These are phyloP conservation scores for Boletus subcaerulescens DNA, from an alignment of 768 basidiomycete genomes.

Conservation along the genomic window DNA sequence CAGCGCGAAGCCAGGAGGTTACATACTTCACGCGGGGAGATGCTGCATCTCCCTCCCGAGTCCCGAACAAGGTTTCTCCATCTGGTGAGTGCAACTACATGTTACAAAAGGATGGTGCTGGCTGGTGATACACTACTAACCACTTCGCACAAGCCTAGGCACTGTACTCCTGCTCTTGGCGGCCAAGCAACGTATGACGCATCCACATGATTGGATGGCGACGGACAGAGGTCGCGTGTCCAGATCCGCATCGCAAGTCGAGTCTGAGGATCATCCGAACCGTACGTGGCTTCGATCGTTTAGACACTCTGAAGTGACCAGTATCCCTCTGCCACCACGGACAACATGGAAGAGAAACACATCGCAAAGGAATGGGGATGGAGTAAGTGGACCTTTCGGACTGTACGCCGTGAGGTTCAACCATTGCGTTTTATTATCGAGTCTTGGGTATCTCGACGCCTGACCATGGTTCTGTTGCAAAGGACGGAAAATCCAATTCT, in stretches of 20 bases:
- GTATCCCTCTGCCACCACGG: constrained; percentile 33
- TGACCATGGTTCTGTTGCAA: too few relatives aligned
- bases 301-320: constrained; percentile 52
- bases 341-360: not conserved
- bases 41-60: constrained; percentile 55
- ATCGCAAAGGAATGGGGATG: not conserved
- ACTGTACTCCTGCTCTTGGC: constrained; percentile 64
- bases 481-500: too few relatives aligned
- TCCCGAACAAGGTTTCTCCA: constrained; percentile 61
- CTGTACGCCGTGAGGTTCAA: too few relatives aligned
- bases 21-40: constrained; percentile 63
- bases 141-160: constrained; percentile 32
- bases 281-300: constrained; percentile 52
- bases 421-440: too few relatives aligned
- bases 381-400: too few relatives aligned
- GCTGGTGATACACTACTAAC: not conserved
- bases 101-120: too few relatives aligned
- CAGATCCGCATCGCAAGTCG: constrained; percentile 63
- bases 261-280: constrained; percentile 48
- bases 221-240: constrained; percentile 67
- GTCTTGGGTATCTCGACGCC: too few relatives aligned
- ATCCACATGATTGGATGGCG: constrained; percentile 64
- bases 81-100: constrained; percentile 40
- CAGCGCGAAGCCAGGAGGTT: constrained; percentile 62
- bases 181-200: constrained; percentile 57